These are phyloP conservation scores for Kazachstania sp. DNA, from an alignment of 1,139 yeast genomes.

Conservation along the genomic window DNA sequence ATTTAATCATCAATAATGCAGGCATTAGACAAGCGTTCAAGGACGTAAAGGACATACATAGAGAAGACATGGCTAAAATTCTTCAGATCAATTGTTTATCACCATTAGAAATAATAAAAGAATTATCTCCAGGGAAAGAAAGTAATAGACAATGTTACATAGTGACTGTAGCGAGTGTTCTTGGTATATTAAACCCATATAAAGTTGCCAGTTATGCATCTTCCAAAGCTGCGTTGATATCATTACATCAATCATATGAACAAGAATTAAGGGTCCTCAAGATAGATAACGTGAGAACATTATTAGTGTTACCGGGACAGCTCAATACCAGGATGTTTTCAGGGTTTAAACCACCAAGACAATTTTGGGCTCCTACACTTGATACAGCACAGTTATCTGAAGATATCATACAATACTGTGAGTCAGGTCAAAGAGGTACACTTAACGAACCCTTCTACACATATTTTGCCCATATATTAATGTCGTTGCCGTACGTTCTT, in stretches of 20 bases:
- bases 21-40: constrained; percentile 50
- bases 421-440: constrained; percentile 45
- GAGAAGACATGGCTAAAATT: constrained; percentile 32
- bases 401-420: constrained; percentile 36
- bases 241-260: constrained; percentile 50
- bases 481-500: constrained; percentile 43
- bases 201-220: constrained; percentile 58
- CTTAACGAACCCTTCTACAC: constrained; percentile 55
- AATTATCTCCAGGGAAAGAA: constrained; percentile 29
- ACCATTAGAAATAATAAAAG: constrained; percentile 44
- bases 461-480: constrained; percentile 45
- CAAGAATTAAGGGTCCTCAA: constrained; percentile 37
- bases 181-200: constrained; percentile 66
- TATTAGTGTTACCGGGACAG: constrained; percentile 62
- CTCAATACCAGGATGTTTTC: constrained; percentile 52
- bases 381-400: constrained; percentile 38
- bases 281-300: constrained; percentile 32
- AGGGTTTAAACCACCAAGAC: constrained; percentile 50
- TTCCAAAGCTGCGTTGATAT: constrained; percentile 54
- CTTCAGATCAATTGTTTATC: constrained; percentile 52
- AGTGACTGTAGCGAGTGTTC: constrained; percentile 57
- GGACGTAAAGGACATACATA: constrained; percentile 35
- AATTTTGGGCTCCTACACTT: constrained; percentile 58
- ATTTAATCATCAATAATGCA: constrained; percentile 65
- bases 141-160: constrained; percentile 38